Evolutionary conservation across 202 grass and related monocot species (phyloP).

Genomic region (Musa balbisiana): DNA sequence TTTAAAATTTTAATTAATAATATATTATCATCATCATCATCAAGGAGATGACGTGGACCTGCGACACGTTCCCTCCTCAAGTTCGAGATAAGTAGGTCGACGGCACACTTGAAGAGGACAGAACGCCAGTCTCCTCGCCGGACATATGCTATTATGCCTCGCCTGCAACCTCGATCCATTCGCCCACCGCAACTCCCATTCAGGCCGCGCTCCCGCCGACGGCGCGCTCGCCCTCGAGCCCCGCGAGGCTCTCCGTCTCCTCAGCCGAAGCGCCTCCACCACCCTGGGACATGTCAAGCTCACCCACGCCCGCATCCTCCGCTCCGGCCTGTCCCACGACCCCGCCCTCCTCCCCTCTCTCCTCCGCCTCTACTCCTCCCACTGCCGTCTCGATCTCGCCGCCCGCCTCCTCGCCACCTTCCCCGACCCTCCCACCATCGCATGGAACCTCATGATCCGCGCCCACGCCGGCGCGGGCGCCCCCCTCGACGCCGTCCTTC

Average conservation of each 20-base stretch:
- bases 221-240: neutral
- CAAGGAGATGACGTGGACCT: no score
- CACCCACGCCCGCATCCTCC: conserved; percentile 12
- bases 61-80: no score
- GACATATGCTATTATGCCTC: conserved; percentile 16
- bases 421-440: conserved; percentile 4
- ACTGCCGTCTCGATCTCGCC: conserved; percentile 10
- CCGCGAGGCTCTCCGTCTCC: neutral
- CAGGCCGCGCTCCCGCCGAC: no score
- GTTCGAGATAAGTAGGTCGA: no score
- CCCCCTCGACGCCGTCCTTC: conserved; percentile 3
- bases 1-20: no score
- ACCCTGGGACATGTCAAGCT: neutral
- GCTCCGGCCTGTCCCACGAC: conserved; percentile 1
- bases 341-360: conserved; percentile 4
- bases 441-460: conserved; percentile 20
- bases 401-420: conserved; percentile 3
- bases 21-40: no score
- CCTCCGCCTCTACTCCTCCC: conserved; percentile 16
- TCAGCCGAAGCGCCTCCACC: neutral
- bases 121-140: neutral
- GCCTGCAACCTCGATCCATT: neutral
- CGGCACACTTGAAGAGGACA: no score
- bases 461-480: neutral
- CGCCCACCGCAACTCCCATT: neutral